A percentile compares a stretch with the other conserved stretches of the same genome.
phyloP scores from a whole-genome alignment of 139 green algal species.

The Zygnema cylindricum region DNA sequence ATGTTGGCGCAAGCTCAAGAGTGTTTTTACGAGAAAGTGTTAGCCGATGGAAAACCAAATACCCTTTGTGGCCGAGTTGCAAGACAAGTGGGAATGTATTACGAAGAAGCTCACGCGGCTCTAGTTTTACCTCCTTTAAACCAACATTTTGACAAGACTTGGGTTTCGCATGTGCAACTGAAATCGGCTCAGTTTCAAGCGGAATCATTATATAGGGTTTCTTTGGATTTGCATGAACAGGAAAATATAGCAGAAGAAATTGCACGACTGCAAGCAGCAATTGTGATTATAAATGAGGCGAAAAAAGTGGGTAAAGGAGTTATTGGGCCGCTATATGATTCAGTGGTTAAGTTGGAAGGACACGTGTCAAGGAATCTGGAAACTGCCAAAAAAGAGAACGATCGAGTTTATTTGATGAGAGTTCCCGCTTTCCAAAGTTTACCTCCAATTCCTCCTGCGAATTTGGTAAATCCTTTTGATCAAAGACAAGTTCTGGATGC shows the following conservation, averaged over 20 bases:
- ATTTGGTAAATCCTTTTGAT: slow-evolving; percentile 30
- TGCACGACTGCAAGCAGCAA: slow-evolving; percentile 56
- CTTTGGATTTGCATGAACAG: slow-evolving; percentile 44
- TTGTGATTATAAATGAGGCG: slow-evolving; percentile 35
- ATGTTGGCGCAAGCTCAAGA: slow-evolving; percentile 95
- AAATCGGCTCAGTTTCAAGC: slow-evolving; percentile 60
- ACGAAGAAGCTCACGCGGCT: slow-evolving; percentile 60
- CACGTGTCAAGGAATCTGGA: slow-evolving; percentile 38
- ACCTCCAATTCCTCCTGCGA: slow-evolving; percentile 24
- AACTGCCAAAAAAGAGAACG: slow-evolving; percentile 59
- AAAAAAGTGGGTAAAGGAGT: slow-evolving; percentile 52
- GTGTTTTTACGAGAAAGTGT: slow-evolving; percentile 87
- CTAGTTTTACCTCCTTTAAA: slow-evolving; percentile 52
- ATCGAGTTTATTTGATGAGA: slow-evolving; percentile 58
- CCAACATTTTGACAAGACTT: slow-evolving; percentile 57
- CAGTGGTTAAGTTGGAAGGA: slow-evolving; percentile 54
- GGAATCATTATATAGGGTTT: slow-evolving; percentile 37
- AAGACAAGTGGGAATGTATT: slow-evolving; percentile 72
- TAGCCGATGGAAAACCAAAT: slow-evolving; percentile 78
- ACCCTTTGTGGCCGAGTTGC: slow-evolving; percentile 76
- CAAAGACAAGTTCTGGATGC: slow-evolving; percentile 43
- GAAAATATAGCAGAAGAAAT: slow-evolving; percentile 60
- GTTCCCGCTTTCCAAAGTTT: slow-evolving; percentile 42
- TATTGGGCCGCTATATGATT: slow-evolving; percentile 45
- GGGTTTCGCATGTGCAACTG: slow-evolving; percentile 55